A percentile compares a stretch with the other conserved stretches of the same genome.
Conservation (phyloP, 2,329 filamentous ascomycete species). For the Fusarium odoratissimum region DNA sequence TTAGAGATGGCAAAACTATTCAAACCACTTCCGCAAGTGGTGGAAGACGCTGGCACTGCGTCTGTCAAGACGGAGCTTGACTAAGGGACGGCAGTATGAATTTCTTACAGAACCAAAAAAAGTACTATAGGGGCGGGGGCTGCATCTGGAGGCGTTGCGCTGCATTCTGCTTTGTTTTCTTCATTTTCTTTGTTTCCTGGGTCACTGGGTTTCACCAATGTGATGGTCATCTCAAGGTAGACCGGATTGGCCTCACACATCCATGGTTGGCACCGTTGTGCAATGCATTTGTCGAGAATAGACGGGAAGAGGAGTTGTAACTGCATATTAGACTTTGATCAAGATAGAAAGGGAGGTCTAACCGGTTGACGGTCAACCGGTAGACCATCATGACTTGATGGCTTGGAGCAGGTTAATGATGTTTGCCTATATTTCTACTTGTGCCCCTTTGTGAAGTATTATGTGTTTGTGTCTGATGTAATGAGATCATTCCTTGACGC, state of each 20-base stretch:
- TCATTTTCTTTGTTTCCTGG: conserved; percentile 46
- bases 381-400: conserved; percentile 51
- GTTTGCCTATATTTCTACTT: conserved; percentile 41
- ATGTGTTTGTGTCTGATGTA: neutral
- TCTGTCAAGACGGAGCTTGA: conserved; percentile 57
- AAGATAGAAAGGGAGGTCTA: conserved; percentile 52
- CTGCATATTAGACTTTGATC: conserved; percentile 55
- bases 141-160: conserved; percentile 57
- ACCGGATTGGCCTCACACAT: conserved; percentile 45
- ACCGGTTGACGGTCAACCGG: conserved; percentile 45
- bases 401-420: conserved; percentile 51
- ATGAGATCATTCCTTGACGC: neutral
- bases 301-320: conserved; percentile 52
- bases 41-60: conserved; percentile 56
- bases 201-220: conserved; percentile 36
- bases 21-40: conserved; percentile 65
- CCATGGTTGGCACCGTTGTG: conserved; percentile 48
- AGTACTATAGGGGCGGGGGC: conserved; percentile 48
- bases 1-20: conserved; percentile 80
- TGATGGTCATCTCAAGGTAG: conserved; percentile 32
- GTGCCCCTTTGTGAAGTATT: conserved; percentile 27
- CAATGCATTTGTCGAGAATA: conserved; percentile 54
- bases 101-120: conserved; percentile 46
- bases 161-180: conserved; percentile 47
- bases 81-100: conserved; percentile 47